Evolutionary conservation across 1,284 basidiomycete genomes (phyloP), one percentile per base, ranked within the genome.

Genomic region (Fomes fomentarius): DNA sequence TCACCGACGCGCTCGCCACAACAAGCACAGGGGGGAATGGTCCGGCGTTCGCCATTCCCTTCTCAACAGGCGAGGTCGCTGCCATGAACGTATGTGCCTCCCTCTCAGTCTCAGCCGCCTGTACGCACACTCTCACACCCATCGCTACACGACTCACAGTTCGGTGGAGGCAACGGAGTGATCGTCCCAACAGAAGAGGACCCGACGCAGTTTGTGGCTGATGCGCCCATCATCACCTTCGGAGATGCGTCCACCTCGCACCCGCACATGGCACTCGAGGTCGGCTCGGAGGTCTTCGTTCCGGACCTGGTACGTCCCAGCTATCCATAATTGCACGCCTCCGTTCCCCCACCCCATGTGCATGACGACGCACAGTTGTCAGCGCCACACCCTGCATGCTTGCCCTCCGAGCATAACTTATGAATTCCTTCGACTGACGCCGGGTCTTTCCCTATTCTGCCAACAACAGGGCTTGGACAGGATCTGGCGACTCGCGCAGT

Each of bases 251-350:
- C 71, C 31, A 64, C 74, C 4, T 81, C 85, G 3, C 81, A 86
- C 63, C 85, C 87, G 17, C 87, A 88, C 66, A 83, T 85, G 82
- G 77, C 78, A 1, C 65, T 84, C 35, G 72, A 86, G 66, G 72
- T 80, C 63, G 73, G 72, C 12, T 63, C 63, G 11, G 85, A 89
- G 62, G 59, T 88, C 7, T 74, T 89, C 44, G 72, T 89, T 34
- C 82, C 87, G 2, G 87, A 89, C 70, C 70, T 89, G 66, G 86
- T 85, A 53, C 59, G 77, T 67, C 22, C 15, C 25, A 19, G 40
- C 40, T 33, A 15, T 46, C 43, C 31, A 15, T 22, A 2, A 34
- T 21, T 17, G 15, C 41, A n/a, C 41, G 9, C 38, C 41, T 17
- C 47, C 46, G 24, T 38, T 33, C 17, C 47, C 4, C 46, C 38